Percentiles rank a stretch among this genome's conserved stretches.
phyloP scores from a whole-genome alignment of 768 basidiomycete species.

The Inosperma sp. region DNA sequence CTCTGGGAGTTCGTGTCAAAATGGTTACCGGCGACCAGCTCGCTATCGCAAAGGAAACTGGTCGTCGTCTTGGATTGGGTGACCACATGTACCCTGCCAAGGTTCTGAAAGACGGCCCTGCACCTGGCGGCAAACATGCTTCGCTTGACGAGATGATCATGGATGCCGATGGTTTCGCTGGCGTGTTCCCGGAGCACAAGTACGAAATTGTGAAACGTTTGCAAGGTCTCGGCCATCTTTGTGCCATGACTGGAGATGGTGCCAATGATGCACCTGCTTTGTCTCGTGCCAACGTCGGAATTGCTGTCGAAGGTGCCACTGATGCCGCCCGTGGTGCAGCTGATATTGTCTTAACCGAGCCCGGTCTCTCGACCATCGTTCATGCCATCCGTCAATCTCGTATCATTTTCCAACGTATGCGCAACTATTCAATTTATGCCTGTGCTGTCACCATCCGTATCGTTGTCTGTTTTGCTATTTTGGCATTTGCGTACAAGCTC shows the following conservation, averaged over 20 bases:
- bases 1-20: conserved; percentile 97
- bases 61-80: conserved; percentile 94
- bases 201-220: conserved; percentile 99
- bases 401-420: conserved; percentile 99
- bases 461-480: conserved; percentile 93
- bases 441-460: conserved; percentile 98
- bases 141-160: conserved; percentile 97
- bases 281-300: conserved; percentile 98
- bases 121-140: conserved; percentile 76
- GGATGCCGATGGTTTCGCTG: conserved; percentile 98
- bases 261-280: conserved; percentile 98
- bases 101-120: conserved; percentile 97
- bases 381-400: conserved; percentile 98
- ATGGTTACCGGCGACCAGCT: conserved; percentile 99
- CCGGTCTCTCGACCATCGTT: conserved; percentile 98
- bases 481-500: conserved; percentile 94
- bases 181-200: conserved; percentile 99
- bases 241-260: conserved; percentile 99
- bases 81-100: conserved; percentile 99
- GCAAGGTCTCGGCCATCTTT: conserved; percentile 91
- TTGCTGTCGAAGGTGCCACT: conserved; percentile 98
- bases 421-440: conserved; percentile 97
- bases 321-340: conserved; percentile 98
- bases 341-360: conserved; percentile 96
- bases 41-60: conserved; percentile 98